Evolutionary conservation across 2,329 filamentous ascomycete genomes (phyloP), one percentile per base, ranked within the genome.

Genomic region (Rutstroemia sp.): DNA sequence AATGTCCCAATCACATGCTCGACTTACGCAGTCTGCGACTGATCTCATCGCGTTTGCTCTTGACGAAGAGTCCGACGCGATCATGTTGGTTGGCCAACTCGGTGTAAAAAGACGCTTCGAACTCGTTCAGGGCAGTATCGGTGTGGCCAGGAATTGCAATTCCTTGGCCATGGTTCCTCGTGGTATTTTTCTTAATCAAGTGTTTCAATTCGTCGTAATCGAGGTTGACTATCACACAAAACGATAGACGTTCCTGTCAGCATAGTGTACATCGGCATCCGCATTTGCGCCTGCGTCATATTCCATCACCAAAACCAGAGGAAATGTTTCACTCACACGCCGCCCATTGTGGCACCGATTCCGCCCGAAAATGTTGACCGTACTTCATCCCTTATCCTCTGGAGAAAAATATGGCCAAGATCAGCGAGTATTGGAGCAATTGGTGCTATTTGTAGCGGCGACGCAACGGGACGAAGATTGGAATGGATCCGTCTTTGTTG

Each of bases 131-230:
- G 1, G 76, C 72, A 8, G 75, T 71, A 67, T 86, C 83, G 62
- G 77, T 77, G 54, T 87, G 82, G 16, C 88, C 88, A 1, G 89
- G 89, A 54, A 94, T 92, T 19, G 84, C 78, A 56, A 91, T 82
- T 47, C 87, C 86, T 63, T 76, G 78, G 49, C 84, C 86, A 65
- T 87, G 82, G 70, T 86, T 82, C 46, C 79, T 81, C 12, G 84
- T 86, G 1, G 89, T 95, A 68, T 90, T 82, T 58, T 80, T 80
- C 71, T 92, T 94, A 76, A 95, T 92, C 66, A 89, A 79, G 70
- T 88, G 80, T 72, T 95, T 95, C 61, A 95, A 80, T 49, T 88
- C 87, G 70, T 92, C 89, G 76, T 95, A 95, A 71, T 94, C 89
- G 72, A 95, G 83, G 72, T 95, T 94, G 70, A 92, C 86, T 89